A percentile compares a stretch with the other conserved stretches of the same genome.
Evolutionary conservation across 225 moss, liverwort and hornwort species (phyloP).

Genomic region (Pleurozium schreberi): DNA sequence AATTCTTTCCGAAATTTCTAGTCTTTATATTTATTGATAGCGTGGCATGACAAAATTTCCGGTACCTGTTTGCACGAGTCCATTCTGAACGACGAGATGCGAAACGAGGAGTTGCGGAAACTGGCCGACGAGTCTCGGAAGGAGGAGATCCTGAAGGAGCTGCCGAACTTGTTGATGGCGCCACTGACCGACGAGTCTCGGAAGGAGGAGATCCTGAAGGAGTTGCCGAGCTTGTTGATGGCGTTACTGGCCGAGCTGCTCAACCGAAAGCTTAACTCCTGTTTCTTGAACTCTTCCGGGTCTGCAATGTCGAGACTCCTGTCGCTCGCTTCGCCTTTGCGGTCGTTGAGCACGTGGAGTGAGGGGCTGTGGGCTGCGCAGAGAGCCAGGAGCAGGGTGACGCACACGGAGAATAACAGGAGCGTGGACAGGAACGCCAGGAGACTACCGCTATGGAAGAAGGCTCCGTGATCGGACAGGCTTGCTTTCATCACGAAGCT

Average conservation of each 20-base stretch:
- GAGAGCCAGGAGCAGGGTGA: constrained; percentile 18
- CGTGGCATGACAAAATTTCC: too few relatives aligned
- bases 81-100: background rate
- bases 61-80: constrained; percentile 11
- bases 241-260: constrained; percentile 3
- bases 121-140: constrained; percentile 6
- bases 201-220: constrained; percentile 28
- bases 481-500: background rate
- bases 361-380: constrained; percentile 21
- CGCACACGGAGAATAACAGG: constrained; percentile 9
- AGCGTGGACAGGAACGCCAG: background rate
- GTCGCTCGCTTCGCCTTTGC: background rate
- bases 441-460: background rate
- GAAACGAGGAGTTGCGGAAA: background rate
- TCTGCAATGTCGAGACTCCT: background rate
- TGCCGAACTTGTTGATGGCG: constrained; percentile 13
- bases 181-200: constrained; percentile 7
- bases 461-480: background rate
- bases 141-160: constrained; percentile 24
- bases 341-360: background rate
- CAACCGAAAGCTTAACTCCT: constrained; percentile 6
- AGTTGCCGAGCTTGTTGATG: constrained; percentile 17
- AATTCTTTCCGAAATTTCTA: background rate
- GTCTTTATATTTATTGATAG: too few relatives aligned
- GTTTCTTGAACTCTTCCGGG: background rate